Evolutionary conservation across 169 alveolate genomes (phyloP), one percentile per base, ranked within the genome.

Genomic region (Plasmodium yoelii): DNA sequence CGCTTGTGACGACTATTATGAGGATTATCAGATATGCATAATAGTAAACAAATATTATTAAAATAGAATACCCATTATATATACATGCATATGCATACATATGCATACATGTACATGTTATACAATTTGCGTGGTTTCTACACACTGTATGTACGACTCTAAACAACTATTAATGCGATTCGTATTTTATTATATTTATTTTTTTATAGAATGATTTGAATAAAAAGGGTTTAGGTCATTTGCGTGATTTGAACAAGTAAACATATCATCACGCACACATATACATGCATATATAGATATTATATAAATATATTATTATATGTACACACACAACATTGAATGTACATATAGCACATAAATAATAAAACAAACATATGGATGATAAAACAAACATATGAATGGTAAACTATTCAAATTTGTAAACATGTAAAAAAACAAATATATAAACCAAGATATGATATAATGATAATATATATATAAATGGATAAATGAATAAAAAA

Each of bases 1-100:
- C 70, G 89, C 92, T 13, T 93, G 96, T 55, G 86, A 88, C 24
- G 73, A 59, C 19, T 73, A 91, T 59, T 91, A 91, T 63, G 73
- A 73, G 49, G 94, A 88, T 13, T 93, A 93, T 57, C 93, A 92
- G 86, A 88, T 93, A n/a, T 93, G 96, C 65, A 56, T 93, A 10
- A 55, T 88, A 84, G 96, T 93, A 84, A 77, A 3, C 49, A 57
- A 24, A 13, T 70, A 12, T 15, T 42, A 70, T 6, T 28, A 22
- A 6, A 51, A 6, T 51, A 0, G 15, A 44, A 28, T 46, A 6
- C 19, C 3, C 51, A 73, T 49, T 22, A 47, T 51, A 26, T 70
- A 19, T 60, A 49, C 5, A 47, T 60, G n/a, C 22, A 13, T 47
- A n/a, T n/a, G n/a, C n/a, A n/a, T n/a, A n/a, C n/a, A n/a, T n/a